Evolutionary conservation across 2,329 filamentous ascomycete species (phyloP).

Genomic region (Dactylonectria macrodidyma): DNA sequence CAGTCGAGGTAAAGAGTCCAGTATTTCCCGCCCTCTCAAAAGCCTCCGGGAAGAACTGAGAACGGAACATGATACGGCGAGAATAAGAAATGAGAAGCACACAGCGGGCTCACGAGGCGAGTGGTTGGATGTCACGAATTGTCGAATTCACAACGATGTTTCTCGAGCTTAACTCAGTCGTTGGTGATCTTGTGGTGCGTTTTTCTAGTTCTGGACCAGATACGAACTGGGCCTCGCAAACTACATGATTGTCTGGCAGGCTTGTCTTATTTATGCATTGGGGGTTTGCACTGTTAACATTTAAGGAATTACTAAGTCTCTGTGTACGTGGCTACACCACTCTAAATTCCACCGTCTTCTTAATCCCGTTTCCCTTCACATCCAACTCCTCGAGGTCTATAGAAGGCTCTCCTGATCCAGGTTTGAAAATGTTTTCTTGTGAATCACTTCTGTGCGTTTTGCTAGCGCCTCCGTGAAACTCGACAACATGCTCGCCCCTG

Average conservation of each 20-base stretch:
- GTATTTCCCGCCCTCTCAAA: background rate
- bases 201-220: too few species aligned
- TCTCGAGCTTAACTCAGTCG: too few species aligned
- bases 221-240: too few species aligned
- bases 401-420: conserved; percentile 13
- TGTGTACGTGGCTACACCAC: conserved; percentile 8
- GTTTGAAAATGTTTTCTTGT: conserved; percentile 37
- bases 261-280: too few species aligned
- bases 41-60: background rate
- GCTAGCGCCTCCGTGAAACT: conserved; percentile 21
- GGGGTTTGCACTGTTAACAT: too few species aligned
- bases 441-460: conserved; percentile 36
- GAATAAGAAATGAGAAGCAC: too few species aligned
- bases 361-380: conserved; percentile 37
- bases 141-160: too few species aligned
- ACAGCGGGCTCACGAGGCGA: too few species aligned
- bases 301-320: background rate
- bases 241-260: too few species aligned
- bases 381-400: conserved; percentile 41
- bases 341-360: conserved; percentile 41
- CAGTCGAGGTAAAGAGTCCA: conserved; percentile 24
- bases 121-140: too few species aligned
- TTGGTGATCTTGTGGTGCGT: too few species aligned
- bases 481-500: conserved; percentile 30
- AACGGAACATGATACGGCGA: background rate